These are phyloP conservation scores for Eucalyptus melliodora DNA, from an alignment of 345 rosid species.

Conservation along the genomic window DNA sequence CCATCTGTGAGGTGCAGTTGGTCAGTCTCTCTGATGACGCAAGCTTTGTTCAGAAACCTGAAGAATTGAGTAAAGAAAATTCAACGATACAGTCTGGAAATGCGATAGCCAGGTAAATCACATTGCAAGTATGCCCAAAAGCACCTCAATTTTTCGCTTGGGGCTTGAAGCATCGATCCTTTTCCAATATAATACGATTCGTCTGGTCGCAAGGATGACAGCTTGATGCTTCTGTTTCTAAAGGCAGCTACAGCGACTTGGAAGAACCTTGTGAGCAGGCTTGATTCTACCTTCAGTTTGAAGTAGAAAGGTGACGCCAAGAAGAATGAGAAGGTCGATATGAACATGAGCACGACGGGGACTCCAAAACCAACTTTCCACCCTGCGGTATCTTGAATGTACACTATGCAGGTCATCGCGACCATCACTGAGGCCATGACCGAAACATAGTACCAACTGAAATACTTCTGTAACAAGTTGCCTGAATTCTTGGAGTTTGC, in stretches of 20 bases:
- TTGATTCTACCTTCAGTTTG: not conserved
- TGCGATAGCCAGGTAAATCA: not conserved
- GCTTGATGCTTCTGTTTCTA: not conserved
- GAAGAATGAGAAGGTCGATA: slow-evolving; percentile 10
- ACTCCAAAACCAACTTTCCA: slow-evolving; percentile 21
- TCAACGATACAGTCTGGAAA: not conserved
- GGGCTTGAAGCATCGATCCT: not conserved
- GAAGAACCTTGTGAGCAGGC: slow-evolving; percentile 10
- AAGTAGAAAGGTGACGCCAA: slow-evolving; percentile 7
- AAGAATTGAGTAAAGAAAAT: not conserved
- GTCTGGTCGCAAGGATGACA: not conserved
- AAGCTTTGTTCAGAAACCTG: slow-evolving; percentile 75
- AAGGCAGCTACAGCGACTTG: slow-evolving; percentile 3
- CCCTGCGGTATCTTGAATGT: slow-evolving; percentile 11
- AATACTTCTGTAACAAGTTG: slow-evolving; percentile 1
- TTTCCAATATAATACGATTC: not conserved
- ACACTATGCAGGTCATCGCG: slow-evolving; percentile 3
- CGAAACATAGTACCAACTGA: slow-evolving; percentile 12
- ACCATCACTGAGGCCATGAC: not conserved
- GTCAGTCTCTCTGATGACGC: slow-evolving; percentile 34
- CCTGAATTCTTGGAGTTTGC: not conserved
- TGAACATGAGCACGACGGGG: slow-evolving; percentile 8
- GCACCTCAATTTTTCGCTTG: slow-evolving; percentile 33
- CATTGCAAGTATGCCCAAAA: not conserved
- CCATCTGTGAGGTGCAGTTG: slow-evolving; percentile 43